Evolutionary conservation across 257 asterid species (phyloP).

Genomic region (Paraleonurus japonicus): DNA sequence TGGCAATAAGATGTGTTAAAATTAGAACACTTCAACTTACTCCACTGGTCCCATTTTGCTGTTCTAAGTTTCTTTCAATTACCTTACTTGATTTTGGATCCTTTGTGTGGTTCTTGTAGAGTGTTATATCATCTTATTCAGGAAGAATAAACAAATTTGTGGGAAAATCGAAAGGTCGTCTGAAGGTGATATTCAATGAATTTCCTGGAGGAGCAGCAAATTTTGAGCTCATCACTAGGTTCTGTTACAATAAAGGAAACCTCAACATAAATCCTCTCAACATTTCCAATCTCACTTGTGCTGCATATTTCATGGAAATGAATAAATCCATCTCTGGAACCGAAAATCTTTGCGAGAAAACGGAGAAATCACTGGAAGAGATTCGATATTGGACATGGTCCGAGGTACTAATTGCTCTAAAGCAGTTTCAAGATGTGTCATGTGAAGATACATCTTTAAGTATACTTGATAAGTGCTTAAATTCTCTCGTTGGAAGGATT

Average conservation of each 20-base stretch:
- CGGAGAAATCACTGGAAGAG: conserved; percentile 54
- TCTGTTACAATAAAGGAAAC: conserved; percentile 63
- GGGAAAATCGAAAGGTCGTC: conserved; percentile 44
- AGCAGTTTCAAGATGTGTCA: conserved; percentile 49
- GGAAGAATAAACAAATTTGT: conserved; percentile 53
- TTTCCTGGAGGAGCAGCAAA: conserved; percentile 86
- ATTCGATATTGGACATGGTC: conserved; percentile 74
- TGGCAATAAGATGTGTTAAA: not conserved
- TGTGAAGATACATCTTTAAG: conserved; percentile 37
- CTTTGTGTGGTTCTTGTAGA: conserved; percentile 40
- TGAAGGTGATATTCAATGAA: conserved; percentile 74
- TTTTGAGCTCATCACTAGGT: conserved; percentile 71
- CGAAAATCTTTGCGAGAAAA: conserved; percentile 50
- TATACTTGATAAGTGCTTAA: conserved; percentile 47
- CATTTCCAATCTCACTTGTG: conserved; percentile 45
- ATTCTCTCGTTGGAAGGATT: conserved; percentile 48
- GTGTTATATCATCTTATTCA: conserved; percentile 53
- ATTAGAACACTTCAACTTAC: not conserved
- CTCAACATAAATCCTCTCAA: conserved; percentile 52
- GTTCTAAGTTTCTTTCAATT: not conserved
- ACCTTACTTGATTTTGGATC: not conserved
- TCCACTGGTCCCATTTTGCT: conserved; percentile 12
- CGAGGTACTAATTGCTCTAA: conserved; percentile 61
- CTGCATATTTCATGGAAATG: conserved; percentile 79
- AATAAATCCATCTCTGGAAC: too few species aligned